These are phyloP conservation scores for Scytalidium lignicola DNA, from an alignment of 2,329 filamentous ascomycete genomes.

Conservation along the genomic window DNA sequence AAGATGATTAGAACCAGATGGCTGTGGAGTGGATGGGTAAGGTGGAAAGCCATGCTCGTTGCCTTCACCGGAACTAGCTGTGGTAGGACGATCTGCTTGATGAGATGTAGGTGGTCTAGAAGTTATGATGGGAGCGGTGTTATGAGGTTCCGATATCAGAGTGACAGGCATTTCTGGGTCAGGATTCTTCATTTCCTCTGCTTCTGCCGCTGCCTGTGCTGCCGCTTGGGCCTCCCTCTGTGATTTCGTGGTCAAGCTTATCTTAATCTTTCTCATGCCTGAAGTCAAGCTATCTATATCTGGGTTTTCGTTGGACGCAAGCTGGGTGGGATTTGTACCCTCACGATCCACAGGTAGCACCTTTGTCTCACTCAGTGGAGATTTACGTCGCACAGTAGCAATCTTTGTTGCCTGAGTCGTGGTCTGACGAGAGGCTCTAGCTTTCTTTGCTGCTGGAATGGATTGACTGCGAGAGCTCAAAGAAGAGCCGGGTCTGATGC, in stretches of 20 bases:
- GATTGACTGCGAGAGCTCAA: constrained; percentile 35
- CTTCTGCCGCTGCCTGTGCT: constrained; percentile 26
- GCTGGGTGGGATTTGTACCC: constrained; percentile 6
- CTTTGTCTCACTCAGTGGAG: constrained; percentile 14
- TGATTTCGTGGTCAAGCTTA: constrained; percentile 52
- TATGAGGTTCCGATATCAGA: neutral
- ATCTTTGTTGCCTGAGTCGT: constrained; percentile 35
- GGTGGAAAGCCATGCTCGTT: constrained; percentile 4
- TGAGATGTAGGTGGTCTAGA: neutral
- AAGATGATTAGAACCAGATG: neutral
- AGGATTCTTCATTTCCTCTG: constrained; percentile 14
- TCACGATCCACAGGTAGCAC: neutral
- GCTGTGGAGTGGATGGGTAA: constrained; percentile 7
- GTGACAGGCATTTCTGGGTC: neutral
- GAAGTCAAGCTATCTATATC: constrained; percentile 51
- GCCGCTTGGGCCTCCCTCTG: constrained; percentile 46
- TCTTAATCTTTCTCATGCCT: constrained; percentile 59
- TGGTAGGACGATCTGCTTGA: constrained; percentile 2
- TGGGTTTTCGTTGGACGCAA: constrained; percentile 6
- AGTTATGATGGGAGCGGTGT: neutral
- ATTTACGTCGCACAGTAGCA: constrained; percentile 21
- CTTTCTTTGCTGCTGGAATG: constrained; percentile 49
- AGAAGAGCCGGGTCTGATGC: constrained; percentile 36
- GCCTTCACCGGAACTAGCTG: neutral
- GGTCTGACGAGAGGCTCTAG: constrained; percentile 41